A percentile compares a stretch with the other conserved stretches of the same genome.
Evolutionary conservation across 306 rosid species (phyloP).

Genomic region (Betula pendula): DNA sequence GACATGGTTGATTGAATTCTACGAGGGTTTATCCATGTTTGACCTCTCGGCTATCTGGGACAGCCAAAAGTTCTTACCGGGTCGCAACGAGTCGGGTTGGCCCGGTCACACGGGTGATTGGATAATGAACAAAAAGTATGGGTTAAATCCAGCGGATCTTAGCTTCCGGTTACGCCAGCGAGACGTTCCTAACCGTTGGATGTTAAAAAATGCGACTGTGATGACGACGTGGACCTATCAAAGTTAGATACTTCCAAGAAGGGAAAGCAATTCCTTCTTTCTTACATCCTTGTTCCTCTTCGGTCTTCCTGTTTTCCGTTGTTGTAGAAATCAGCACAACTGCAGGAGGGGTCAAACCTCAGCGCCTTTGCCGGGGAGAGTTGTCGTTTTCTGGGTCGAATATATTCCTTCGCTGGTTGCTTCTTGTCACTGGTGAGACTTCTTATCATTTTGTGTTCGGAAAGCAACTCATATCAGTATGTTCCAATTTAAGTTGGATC

Average conservation of each 20-base stretch:
- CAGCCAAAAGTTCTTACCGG: slow-evolving; percentile 22
- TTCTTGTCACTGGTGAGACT: neutral
- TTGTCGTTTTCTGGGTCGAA: neutral
- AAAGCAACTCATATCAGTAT: neutral
- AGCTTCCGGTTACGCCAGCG: neutral
- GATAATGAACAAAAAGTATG: too few species aligned
- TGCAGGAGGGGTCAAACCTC: neutral
- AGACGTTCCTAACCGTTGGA: slow-evolving; percentile 18
- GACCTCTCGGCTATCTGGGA: neutral
- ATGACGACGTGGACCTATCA: neutral
- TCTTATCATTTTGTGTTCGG: neutral
- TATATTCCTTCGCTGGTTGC: neutral
- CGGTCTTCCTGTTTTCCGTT: neutral
- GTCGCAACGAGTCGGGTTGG: neutral
- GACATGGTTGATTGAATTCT: slow-evolving; percentile 48
- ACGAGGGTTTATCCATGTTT: slow-evolving; percentile 50
- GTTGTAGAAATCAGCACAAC: slow-evolving; percentile 6
- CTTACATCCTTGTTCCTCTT: slow-evolving; percentile 19
- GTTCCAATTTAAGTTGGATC: neutral
- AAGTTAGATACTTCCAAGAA: neutral
- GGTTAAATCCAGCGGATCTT: slow-evolving; percentile 13
- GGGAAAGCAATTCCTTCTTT: neutral
- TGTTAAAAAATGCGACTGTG: neutral
- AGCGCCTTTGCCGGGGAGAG: neutral
- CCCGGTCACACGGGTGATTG: neutral